Evolutionary conservation across 495 filamentous ascomycete genomes (phyloP).

Genomic region (Aspergillus sparsus): DNA sequence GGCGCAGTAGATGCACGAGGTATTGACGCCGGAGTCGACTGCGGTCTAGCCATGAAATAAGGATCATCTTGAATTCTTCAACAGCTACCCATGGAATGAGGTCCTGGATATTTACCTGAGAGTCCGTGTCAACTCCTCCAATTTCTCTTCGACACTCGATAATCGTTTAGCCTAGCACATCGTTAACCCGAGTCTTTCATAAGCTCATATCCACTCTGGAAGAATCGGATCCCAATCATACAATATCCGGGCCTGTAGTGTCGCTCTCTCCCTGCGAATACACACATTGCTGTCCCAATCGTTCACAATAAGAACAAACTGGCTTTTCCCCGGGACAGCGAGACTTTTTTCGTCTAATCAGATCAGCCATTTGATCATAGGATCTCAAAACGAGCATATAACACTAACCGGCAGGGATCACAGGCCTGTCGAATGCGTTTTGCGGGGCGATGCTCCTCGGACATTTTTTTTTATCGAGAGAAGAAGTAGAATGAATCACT

Average conservation of each 20-base stretch:
- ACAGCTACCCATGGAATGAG: no score
- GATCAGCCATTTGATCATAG: background rate
- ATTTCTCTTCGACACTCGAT: conserved; percentile 36
- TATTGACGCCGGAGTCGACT: conserved; percentile 4
- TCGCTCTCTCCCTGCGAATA: conserved; percentile 34
- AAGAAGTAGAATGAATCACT: background rate
- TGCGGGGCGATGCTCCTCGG: conserved; percentile 30
- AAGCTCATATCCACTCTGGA: background rate
- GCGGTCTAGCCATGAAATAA: background rate
- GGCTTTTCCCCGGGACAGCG: conserved; percentile 48
- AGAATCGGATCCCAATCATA: background rate
- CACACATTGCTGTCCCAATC: conserved; percentile 41
- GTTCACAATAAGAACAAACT: conserved; percentile 42
- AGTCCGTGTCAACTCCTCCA: conserved; percentile 36
- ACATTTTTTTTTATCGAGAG: conserved; percentile 1
- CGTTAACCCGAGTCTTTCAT: conserved; percentile 4
- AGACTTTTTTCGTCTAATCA: conserved; percentile 44
- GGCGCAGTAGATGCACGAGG: conserved; percentile 4
- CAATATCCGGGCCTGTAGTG: conserved; percentile 23
- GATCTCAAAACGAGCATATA: background rate
- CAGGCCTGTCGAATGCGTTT: conserved; percentile 46
- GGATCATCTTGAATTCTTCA: no score
- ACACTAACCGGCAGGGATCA: conserved; percentile 42
- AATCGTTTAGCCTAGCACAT: conserved; percentile 39
- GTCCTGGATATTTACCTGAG: conserved; percentile 24